Conservation (phyloP, 2,329 filamentous ascomycete genomes). For the Exophiala lecanii-corni region DNA sequence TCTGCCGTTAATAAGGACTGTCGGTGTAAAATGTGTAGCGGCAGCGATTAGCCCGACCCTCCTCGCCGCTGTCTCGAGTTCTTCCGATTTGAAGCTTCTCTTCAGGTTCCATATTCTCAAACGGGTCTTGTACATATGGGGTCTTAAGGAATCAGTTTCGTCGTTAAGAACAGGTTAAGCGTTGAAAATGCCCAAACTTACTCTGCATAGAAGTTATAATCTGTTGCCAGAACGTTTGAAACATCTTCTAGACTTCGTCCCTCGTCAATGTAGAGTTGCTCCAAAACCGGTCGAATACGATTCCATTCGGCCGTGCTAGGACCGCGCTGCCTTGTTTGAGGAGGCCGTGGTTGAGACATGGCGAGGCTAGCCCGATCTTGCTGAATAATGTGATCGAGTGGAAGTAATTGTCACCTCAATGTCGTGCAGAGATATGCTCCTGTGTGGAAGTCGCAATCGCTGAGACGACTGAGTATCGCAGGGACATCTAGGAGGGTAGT, state of each 20-base stretch:
- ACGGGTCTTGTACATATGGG: slow-evolving; percentile 19
- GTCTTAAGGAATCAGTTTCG: too few relatives aligned
- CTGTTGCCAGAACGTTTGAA: slow-evolving; percentile 61
- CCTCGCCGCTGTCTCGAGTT: slow-evolving; percentile 12
- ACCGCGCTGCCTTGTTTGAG: slow-evolving; percentile 40
- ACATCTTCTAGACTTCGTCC: slow-evolving; percentile 63
- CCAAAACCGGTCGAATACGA: slow-evolving; percentile 59
- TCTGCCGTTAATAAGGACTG: slow-evolving; percentile 2
- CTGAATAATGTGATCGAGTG: too few relatives aligned
- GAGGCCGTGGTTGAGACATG: slow-evolving; percentile 38
- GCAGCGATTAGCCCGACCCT: slow-evolving; percentile 4
- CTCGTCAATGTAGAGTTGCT: slow-evolving; percentile 70
- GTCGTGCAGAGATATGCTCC: too few relatives aligned
- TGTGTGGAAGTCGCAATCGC: too few relatives aligned
- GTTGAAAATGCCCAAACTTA: too few relatives aligned
- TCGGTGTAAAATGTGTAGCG: slow-evolving; percentile 5
- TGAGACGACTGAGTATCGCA: too few relatives aligned
- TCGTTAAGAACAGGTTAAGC: too few relatives aligned
- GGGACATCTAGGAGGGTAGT: too few relatives aligned
- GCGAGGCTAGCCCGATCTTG: too few relatives aligned
- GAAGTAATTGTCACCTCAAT: too few relatives aligned
- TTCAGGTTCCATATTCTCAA: slow-evolving; percentile 16
- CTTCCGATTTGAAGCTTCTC: slow-evolving; percentile 17
- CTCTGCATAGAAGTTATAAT: slow-evolving; percentile 65
- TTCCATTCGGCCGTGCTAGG: slow-evolving; percentile 49